Conservation (phyloP, 225 moss, liverwort and hornwort genomes). For the Sphagnum contortum region DNA sequence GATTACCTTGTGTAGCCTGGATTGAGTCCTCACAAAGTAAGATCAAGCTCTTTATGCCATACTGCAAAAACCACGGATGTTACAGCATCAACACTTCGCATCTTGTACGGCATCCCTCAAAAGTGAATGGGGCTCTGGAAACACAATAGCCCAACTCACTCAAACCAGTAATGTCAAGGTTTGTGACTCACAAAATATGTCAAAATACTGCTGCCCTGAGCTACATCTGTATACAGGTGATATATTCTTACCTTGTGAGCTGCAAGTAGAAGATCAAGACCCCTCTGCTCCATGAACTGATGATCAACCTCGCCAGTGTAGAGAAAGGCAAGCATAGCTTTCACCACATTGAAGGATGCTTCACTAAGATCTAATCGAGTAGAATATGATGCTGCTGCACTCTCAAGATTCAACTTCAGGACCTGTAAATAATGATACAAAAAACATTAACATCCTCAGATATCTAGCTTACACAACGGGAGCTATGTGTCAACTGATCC, state of each 20-base stretch:
- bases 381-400: slow-evolving; percentile 29
- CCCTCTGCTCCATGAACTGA: slow-evolving; percentile 49
- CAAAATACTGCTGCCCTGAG: neutral
- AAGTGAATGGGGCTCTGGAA: neutral
- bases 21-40: slow-evolving; percentile 38
- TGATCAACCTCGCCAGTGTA: slow-evolving; percentile 66
- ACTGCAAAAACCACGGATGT: slow-evolving; percentile 19
- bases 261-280: slow-evolving; percentile 73
- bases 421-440: slow-evolving; percentile 28
- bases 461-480: neutral
- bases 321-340: slow-evolving; percentile 68
- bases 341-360: slow-evolving; percentile 66
- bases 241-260: slow-evolving; percentile 66
- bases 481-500: neutral
- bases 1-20: slow-evolving; percentile 29
- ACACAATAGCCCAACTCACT: neutral
- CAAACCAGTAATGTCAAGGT: neutral
- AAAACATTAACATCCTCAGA: neutral
- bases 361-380: slow-evolving; percentile 78
- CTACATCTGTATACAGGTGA: neutral
- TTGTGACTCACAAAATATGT: neutral
- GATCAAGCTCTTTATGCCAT: slow-evolving; percentile 43
- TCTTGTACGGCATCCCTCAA: neutral
- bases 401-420: slow-evolving; percentile 61
- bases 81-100: no score